Percentiles rank a stretch among this genome's conserved stretches.
phyloP scores from a whole-genome alignment of 345 rosid species.

The Acer campestre region DNA sequence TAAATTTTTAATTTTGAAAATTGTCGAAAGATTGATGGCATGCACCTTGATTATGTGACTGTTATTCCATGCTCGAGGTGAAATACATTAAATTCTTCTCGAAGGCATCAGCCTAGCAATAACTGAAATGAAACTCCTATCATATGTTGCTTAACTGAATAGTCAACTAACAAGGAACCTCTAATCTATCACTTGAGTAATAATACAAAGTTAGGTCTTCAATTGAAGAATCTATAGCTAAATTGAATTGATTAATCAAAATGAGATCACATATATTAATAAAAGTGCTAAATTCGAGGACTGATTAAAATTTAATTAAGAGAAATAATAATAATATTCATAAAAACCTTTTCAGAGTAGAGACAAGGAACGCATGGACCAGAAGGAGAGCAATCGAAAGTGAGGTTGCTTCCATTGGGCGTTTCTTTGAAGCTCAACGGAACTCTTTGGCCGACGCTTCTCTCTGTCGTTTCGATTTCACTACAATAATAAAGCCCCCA shows the following conservation, averaged over 20 bases:
- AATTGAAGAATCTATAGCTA: neutral
- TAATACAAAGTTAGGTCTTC: neutral
- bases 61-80: too few relatives aligned
- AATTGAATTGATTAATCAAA: neutral
- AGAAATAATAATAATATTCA: neutral
- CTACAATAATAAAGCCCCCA: constrained; percentile 13
- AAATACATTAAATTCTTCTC: too few relatives aligned
- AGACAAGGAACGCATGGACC: constrained; percentile 87
- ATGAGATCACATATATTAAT: neutral
- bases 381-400: constrained; percentile 89
- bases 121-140: neutral
- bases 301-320: neutral
- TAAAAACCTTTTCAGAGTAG: constrained; percentile 74
- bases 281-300: neutral
- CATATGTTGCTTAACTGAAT: neutral
- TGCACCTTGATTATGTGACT: too few relatives aligned
- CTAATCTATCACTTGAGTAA: neutral
- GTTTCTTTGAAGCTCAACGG: constrained; percentile 72
- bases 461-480: constrained; percentile 20
- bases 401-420: constrained; percentile 58
- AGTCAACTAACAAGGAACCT: neutral
- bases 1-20: too few relatives aligned
- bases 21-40: too few relatives aligned
- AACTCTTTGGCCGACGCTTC: constrained; percentile 49
- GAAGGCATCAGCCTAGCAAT: too few relatives aligned